Evolutionary conservation across 371 early-diverging fungal species (phyloP).

Genomic region (Apophysomyces elegans): DNA sequence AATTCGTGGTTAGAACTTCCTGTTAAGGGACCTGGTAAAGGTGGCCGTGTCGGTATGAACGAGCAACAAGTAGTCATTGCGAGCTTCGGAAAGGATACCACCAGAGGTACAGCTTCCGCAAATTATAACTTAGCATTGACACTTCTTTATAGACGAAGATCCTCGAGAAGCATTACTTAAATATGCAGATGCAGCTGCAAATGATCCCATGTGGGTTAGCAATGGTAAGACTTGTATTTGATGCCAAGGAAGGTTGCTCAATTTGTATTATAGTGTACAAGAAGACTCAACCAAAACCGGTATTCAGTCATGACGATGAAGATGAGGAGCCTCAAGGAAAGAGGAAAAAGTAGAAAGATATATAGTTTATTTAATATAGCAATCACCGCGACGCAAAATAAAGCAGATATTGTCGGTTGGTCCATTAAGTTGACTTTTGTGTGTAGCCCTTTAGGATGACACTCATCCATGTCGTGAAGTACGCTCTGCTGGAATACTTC

Average conservation of each 20-base stretch:
- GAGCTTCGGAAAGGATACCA: conserved; percentile 81
- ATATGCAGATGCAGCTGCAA: conserved; percentile 84
- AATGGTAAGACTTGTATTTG: conserved; percentile 46
- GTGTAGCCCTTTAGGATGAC: too few species aligned
- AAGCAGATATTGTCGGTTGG: too few species aligned
- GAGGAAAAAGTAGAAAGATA: conserved; percentile 6
- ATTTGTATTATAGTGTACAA: conserved; percentile 71
- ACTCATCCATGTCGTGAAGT: too few species aligned
- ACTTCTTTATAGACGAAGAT: conserved; percentile 75
- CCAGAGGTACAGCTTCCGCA: conserved; percentile 49
- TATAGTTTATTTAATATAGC: too few species aligned
- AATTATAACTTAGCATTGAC: conserved; percentile 3
- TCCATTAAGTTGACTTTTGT: not conserved
- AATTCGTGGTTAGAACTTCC: conserved; percentile 62
- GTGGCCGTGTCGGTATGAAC: conserved; percentile 84
- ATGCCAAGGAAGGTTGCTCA: not conserved
- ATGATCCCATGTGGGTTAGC: conserved; percentile 87
- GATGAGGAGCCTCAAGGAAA: conserved; percentile 43
- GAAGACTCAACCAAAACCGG: conserved; percentile 79
- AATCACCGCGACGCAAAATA: too few species aligned
- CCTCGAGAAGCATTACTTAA: conserved; percentile 93
- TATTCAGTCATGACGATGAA: conserved; percentile 73
- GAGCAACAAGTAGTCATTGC: conserved; percentile 86
- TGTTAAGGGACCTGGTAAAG: conserved; percentile 81
- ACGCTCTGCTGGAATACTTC: too few species aligned